Percentiles rank a stretch among this genome's conserved stretches.
These are phyloP conservation scores for Cinnamomum micranthum DNA, from an alignment of 164 flowering plant genomes.

Conservation along the genomic window DNA sequence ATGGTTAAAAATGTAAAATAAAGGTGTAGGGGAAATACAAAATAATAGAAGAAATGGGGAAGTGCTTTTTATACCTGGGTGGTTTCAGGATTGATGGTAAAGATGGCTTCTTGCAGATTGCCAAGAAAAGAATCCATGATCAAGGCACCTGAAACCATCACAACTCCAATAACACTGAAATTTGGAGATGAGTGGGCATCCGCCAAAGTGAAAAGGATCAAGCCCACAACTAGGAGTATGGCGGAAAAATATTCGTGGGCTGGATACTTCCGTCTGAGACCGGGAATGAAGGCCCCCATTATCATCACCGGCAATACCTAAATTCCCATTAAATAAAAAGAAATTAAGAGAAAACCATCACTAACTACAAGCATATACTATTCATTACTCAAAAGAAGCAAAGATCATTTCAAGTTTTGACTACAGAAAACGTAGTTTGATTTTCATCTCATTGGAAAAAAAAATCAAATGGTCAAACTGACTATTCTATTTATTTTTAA, in stretches of 20 bases:
- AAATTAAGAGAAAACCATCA: background rate
- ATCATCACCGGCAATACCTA: conserved; percentile 84
- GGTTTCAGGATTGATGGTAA: conserved; percentile 79
- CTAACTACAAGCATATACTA: background rate
- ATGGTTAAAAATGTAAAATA: background rate
- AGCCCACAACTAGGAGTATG: conserved; percentile 56
- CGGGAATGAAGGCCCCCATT: conserved; percentile 84
- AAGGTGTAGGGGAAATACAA: background rate
- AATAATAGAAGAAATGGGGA: background rate
- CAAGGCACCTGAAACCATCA: conserved; percentile 74
- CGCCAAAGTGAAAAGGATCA: conserved; percentile 72
- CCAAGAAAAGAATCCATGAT: conserved; percentile 85
- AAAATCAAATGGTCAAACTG: background rate
- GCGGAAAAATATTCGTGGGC: conserved; percentile 64
- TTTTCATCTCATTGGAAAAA: background rate
- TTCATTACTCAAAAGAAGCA: background rate
- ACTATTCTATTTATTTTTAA: background rate
- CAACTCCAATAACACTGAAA: conserved; percentile 64
- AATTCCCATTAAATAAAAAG: background rate
- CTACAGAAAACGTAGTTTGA: background rate
- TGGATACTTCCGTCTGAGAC: conserved; percentile 66
- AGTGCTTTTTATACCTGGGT: conserved; percentile 52
- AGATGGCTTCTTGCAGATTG: conserved; percentile 89
- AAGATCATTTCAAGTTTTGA: background rate
- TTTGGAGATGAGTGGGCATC: conserved; percentile 76